These are phyloP conservation scores for Discostella stelligeroides DNA, from an alignment of 108 stramenopile species.

Conservation along the genomic window DNA sequence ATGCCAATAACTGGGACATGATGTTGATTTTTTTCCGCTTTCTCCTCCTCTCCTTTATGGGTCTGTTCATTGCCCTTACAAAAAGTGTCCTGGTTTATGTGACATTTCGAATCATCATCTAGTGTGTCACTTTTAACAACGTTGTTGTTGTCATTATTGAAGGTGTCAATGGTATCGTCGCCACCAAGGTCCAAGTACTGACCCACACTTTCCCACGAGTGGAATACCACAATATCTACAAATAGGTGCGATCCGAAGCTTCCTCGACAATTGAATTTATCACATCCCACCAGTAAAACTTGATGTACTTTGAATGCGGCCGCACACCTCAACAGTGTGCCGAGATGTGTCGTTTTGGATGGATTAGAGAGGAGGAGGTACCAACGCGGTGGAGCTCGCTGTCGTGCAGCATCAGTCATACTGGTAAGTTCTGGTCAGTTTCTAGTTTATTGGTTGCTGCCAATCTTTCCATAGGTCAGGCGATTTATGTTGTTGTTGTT, in stretches of 20 bases:
- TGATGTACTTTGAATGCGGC: slow-evolving; percentile 68
- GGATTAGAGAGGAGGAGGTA: slow-evolving; percentile 81
- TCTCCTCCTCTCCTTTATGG: not conserved
- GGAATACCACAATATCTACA: slow-evolving; percentile 72
- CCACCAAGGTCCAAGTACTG: slow-evolving; percentile 40
- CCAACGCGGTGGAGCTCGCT: slow-evolving; percentile 10
- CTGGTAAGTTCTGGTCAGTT: too few species aligned
- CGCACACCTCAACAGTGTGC: slow-evolving; percentile 82
- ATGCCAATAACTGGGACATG: slow-evolving; percentile 45
- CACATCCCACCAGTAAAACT: slow-evolving; percentile 73
- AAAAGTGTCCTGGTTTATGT: too few species aligned
- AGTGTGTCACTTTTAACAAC: not conserved
- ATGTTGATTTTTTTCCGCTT: not conserved
- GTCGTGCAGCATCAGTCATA: too few species aligned
- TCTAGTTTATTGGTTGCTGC: too few species aligned
- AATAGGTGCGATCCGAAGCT: slow-evolving; percentile 72
- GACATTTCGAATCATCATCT: slow-evolving; percentile 1
- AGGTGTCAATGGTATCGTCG: too few species aligned
- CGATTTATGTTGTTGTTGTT: too few species aligned
- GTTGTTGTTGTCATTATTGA: too few species aligned
- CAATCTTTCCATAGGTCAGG: too few species aligned
- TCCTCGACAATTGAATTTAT: too few species aligned
- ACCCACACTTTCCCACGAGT: slow-evolving; percentile 57
- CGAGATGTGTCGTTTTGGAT: too few species aligned
- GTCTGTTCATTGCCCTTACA: too few species aligned